Conservation (phyloP, 768 basidiomycete species). For the Podaxis mareebaensis region DNA sequence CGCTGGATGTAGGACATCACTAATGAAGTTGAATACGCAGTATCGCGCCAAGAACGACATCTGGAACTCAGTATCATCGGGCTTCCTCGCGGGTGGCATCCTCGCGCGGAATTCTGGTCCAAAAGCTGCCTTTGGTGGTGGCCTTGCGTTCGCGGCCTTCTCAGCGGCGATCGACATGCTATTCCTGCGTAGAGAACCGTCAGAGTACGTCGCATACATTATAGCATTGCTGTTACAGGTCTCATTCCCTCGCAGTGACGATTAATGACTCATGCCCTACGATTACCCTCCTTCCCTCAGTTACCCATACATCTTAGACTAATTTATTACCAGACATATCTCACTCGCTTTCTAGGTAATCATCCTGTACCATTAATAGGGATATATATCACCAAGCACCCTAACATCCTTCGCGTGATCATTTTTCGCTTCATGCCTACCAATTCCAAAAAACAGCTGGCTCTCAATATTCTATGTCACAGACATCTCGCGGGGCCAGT, state of each 20-base stretch:
- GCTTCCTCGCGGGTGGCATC: constrained; percentile 86
- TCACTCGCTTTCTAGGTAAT: constrained; percentile 14
- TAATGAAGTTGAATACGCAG: constrained; percentile 37
- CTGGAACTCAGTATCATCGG: constrained; percentile 84
- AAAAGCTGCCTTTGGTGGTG: constrained; percentile 84
- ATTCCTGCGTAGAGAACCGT: constrained; percentile 77
- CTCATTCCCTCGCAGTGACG: constrained; percentile 9
- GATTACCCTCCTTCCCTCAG: background rate
- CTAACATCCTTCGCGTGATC: background rate
- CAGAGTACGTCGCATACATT: constrained; percentile 46
- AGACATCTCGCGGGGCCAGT: no score
- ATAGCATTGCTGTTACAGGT: background rate
- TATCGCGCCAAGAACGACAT: constrained; percentile 97
- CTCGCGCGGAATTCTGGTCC: constrained; percentile 88
- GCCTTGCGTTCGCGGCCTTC: constrained; percentile 90
- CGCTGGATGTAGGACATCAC: constrained; percentile 1
- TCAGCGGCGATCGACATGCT: constrained; percentile 83
- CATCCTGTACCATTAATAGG: constrained; percentile 10
- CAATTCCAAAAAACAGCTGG: no score
- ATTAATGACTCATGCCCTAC: background rate
- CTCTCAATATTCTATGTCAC: no score
- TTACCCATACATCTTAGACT: constrained; percentile 15
- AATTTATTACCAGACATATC: constrained; percentile 22
- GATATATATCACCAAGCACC: background rate
- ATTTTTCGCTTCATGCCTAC: no score